Base-by-base conservation (phyloP, 108 stramenopile genomes). In the Cylindrotheca closterium region DNA sequence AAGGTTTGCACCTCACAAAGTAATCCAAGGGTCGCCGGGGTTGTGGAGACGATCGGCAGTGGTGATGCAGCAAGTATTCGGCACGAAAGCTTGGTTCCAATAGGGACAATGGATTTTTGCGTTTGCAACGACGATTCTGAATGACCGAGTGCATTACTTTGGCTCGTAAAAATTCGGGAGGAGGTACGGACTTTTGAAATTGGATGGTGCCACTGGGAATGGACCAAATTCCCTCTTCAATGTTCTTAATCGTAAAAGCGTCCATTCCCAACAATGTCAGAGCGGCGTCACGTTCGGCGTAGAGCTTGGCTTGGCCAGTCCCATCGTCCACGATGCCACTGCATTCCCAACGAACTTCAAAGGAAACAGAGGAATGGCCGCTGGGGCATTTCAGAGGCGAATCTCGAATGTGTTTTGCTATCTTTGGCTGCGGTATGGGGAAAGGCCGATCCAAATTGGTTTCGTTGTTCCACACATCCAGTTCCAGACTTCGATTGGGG, bases 241-340 rank as follows among this genome's bases (percentile, higher is more conserved):
- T 77, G 10, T 33, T 33, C 17, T 53, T 57, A 0, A 88, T 65
- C 2, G 19, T 58, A 29, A 65, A 68, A 25, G 63, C 46, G 49
- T 45, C 30, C 61, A 58, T 49, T 33, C 84, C 82, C 24, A 91
- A 60, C 19, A 91, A 63, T 15, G 81, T 55, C 53, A 88, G 37
- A 0, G 93, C 89, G 10, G 77, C 77, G 42, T 94, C 89, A 53
- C 89, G 80, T 55, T 94, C 89, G n/a, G 89, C 88, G 46, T 80
- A 87, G 21, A 94, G 32, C 47, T 86, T 91, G 37, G 86, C 86
- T 68, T 89, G 89, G 22, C 89, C 93, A 45, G 89, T 91, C 4
- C 88, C 86, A 61, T 94, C 93, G 59, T 94, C 89, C 25, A 91
- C 55, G 45, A 86, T 60, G 4, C 84, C 88, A 58, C 85, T 91